Percentiles rank a stretch among this genome's conserved stretches.
These are phyloP conservation scores for Kregervanrija delftensis DNA, from an alignment of 805 yeast genomes.

Conservation along the genomic window DNA sequence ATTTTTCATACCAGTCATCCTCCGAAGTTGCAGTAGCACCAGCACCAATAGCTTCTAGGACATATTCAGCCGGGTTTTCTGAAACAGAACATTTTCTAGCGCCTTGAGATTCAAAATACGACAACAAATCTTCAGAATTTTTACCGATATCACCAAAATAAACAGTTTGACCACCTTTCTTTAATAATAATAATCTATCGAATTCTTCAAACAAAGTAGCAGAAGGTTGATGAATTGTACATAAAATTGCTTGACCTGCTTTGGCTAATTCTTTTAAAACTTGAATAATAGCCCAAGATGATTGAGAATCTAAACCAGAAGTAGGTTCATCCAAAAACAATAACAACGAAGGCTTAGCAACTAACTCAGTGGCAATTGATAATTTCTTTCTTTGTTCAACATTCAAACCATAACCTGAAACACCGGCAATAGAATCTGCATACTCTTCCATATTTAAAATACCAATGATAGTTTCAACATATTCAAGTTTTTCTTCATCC, in stretches of 20 bases:
- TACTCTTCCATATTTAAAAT: conserved; percentile 36
- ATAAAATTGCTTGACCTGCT: conserved; percentile 51
- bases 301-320: conserved; percentile 54
- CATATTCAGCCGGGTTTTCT: conserved; percentile 75
- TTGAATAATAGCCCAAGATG: conserved; percentile 53
- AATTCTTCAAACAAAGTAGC: conserved; percentile 37
- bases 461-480: conserved; percentile 35
- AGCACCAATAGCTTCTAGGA: conserved; percentile 70
- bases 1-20: conserved; percentile 58
- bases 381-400: conserved; percentile 50
- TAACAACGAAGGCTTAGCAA: conserved; percentile 46
- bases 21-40: conserved; percentile 62
- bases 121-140: conserved; percentile 33
- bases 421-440: conserved; percentile 46
- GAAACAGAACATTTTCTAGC: conserved; percentile 54
- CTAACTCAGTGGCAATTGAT: conserved; percentile 52
- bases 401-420: conserved; percentile 41
- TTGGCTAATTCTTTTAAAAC: conserved; percentile 42
- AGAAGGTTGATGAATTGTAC: conserved; percentile 52
- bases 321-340: conserved; percentile 56
- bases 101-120: conserved; percentile 46
- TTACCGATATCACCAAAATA: conserved; percentile 49
- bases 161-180: conserved; percentile 46
- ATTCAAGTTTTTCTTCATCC: conserved; percentile 35
- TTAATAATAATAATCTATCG: conserved; percentile 26